phyloP scores from a whole-genome alignment of 306 rosid genomes.

The Medicago lupulina region DNA sequence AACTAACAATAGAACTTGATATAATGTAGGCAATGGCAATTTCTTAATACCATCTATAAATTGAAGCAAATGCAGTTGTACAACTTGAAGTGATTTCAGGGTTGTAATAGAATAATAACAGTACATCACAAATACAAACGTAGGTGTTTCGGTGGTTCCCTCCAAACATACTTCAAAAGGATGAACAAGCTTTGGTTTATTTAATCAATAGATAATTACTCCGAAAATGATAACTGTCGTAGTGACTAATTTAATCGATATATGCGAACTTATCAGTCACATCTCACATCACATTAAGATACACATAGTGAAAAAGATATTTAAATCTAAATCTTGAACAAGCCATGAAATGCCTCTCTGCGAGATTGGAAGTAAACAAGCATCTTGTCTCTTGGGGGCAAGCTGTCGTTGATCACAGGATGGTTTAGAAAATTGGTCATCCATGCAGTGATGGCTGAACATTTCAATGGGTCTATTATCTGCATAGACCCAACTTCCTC shows the following conservation, averaged over 20 bases:
- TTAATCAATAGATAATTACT: background rate
- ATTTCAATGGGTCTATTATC: constrained; percentile 51
- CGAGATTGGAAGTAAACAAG: constrained; percentile 43
- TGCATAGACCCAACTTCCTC: constrained; percentile 55
- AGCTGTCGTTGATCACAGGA: constrained; percentile 47
- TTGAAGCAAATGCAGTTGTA: background rate
- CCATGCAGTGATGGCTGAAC: constrained; percentile 49
- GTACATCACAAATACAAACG: background rate
- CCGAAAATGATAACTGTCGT: background rate
- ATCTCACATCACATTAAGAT: background rate
- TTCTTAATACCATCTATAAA: background rate
- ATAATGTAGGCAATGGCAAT: background rate
- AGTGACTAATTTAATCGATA: background rate
- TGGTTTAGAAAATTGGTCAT: constrained; percentile 43
- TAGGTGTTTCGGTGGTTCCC: background rate
- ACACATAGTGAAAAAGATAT: background rate
- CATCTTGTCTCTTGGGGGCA: constrained; percentile 56
- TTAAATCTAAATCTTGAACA: constrained; percentile 38
- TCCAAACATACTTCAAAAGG: background rate
- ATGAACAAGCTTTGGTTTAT: background rate
- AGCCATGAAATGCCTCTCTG: constrained; percentile 21
- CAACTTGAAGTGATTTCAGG: background rate
- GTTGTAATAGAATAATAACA: background rate
- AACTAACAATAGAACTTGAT: background rate
- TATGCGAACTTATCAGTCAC: background rate